phyloP scores from a whole-genome alignment of 2,329 filamentous ascomycete genomes.

The Pseudogymnoascus sp. region DNA sequence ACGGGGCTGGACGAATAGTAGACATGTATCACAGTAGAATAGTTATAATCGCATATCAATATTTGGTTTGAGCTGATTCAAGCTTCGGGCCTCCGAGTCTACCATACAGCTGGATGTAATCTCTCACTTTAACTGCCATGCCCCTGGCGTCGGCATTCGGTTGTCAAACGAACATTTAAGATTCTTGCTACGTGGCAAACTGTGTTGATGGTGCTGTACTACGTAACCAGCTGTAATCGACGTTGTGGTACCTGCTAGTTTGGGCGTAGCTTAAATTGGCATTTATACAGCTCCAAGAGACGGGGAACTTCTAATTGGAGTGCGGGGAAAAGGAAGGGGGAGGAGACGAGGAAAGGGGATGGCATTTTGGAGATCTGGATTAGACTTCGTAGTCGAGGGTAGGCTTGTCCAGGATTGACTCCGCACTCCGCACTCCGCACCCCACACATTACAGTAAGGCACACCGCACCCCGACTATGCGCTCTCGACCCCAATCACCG shows the following conservation, averaged over 20 bases:
- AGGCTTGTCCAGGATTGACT: background rate
- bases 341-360: background rate
- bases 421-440: slow-evolving; percentile 2
- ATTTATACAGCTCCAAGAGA: background rate
- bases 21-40: slow-evolving; percentile 6
- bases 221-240: background rate
- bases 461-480: background rate
- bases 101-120: background rate
- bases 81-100: background rate
- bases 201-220: background rate
- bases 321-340: background rate
- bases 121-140: background rate
- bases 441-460: background rate
- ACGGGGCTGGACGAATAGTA: background rate
- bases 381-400: background rate
- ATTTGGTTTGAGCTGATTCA: slow-evolving; percentile 4
- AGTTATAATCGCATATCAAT: slow-evolving; percentile 3
- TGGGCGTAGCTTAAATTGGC: background rate
- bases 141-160: background rate
- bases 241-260: background rate
- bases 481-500: background rate
- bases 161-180: background rate
- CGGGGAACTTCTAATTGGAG: background rate
- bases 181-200: background rate
- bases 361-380: background rate